A percentile compares a stretch with the other conserved stretches of the same genome.
These are phyloP conservation scores for Moesziomyces parantarcticus DNA, from an alignment of 1,284 basidiomycete species.

Conservation along the genomic window DNA sequence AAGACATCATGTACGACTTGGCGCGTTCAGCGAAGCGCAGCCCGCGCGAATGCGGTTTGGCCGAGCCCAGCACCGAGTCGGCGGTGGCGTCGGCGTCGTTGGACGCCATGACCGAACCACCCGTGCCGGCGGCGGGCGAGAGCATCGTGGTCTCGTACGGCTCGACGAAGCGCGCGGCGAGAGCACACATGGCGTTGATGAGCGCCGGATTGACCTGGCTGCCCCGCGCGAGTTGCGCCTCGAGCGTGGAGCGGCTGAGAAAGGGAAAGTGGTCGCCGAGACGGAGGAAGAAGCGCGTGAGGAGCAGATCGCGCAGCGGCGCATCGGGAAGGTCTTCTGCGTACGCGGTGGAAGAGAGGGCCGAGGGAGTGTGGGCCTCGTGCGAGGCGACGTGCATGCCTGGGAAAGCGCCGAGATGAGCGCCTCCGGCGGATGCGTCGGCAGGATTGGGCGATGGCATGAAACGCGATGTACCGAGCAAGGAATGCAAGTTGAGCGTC, in stretches of 20 bases:
- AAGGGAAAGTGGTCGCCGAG: slow-evolving; percentile 11
- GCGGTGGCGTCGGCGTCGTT: background rate
- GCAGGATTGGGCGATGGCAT: background rate
- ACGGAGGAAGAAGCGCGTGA: slow-evolving; percentile 1
- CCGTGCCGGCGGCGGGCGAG: background rate
- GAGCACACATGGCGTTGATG: slow-evolving; percentile 11
- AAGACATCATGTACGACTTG: slow-evolving; percentile 13
- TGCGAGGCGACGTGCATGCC: background rate
- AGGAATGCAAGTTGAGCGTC: slow-evolving; percentile 9
- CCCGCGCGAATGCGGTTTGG: slow-evolving; percentile 5
- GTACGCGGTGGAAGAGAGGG: background rate
- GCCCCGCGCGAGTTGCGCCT: background rate
- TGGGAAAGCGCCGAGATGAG: background rate
- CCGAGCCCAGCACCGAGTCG: background rate
- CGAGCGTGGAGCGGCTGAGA: background rate
- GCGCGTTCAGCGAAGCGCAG: slow-evolving; percentile 5
- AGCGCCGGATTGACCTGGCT: slow-evolving; percentile 6
- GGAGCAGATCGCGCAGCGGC: slow-evolving; percentile 3
- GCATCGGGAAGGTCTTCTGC: slow-evolving; percentile 1
- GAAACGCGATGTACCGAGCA: slow-evolving; percentile 6
- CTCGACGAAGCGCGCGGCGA: slow-evolving; percentile 9
- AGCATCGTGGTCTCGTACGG: slow-evolving; percentile 4
- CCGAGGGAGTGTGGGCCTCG: background rate
- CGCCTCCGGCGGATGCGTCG: background rate
- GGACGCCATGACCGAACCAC: background rate